These are phyloP conservation scores for Penicillium sp. DNA, from an alignment of 2,329 filamentous ascomycete genomes.

Conservation along the genomic window DNA sequence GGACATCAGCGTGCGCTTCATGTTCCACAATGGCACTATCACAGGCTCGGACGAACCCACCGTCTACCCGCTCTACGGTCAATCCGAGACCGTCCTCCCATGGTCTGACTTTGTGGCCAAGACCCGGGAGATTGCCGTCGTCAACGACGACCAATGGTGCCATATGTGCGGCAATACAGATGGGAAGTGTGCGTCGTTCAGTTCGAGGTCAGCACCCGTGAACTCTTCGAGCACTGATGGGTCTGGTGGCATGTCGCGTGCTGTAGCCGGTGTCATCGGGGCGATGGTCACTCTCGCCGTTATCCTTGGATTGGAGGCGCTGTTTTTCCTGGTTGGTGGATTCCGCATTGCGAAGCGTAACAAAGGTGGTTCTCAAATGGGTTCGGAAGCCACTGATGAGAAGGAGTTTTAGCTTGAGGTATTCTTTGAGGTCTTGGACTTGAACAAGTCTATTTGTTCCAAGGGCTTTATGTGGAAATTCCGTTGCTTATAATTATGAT, in stretches of 20 bases:
- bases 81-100: slow-evolving; percentile 49
- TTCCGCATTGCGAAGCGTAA: slow-evolving; percentile 55
- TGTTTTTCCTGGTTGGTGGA: slow-evolving; percentile 52
- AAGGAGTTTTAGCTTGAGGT: slow-evolving; percentile 2
- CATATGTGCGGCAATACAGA: slow-evolving; percentile 65
- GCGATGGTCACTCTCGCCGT: slow-evolving; percentile 63
- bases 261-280: slow-evolving; percentile 75
- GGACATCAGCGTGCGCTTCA: slow-evolving; percentile 55
- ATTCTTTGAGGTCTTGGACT: too few species aligned
- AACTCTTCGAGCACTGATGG: slow-evolving; percentile 13
- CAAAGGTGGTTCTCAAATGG: slow-evolving; percentile 10
- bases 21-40: slow-evolving; percentile 58
- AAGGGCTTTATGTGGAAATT: too few species aligned
- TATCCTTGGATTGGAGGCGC: slow-evolving; percentile 51
- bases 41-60: slow-evolving; percentile 41
- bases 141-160: slow-evolving; percentile 66
- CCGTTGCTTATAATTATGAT: too few species aligned
- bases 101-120: slow-evolving; percentile 63
- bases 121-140: slow-evolving; percentile 63
- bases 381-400: slow-evolving; percentile 13
- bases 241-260: slow-evolving; percentile 54
- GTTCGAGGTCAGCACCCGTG: slow-evolving; percentile 24
- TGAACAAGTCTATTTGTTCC: too few species aligned
- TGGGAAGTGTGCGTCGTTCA: slow-evolving; percentile 53
- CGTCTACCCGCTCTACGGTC: slow-evolving; percentile 58